phyloP scores from a whole-genome alignment of 2,329 filamentous ascomycete genomes.

The Aureobasidium sp. region DNA sequence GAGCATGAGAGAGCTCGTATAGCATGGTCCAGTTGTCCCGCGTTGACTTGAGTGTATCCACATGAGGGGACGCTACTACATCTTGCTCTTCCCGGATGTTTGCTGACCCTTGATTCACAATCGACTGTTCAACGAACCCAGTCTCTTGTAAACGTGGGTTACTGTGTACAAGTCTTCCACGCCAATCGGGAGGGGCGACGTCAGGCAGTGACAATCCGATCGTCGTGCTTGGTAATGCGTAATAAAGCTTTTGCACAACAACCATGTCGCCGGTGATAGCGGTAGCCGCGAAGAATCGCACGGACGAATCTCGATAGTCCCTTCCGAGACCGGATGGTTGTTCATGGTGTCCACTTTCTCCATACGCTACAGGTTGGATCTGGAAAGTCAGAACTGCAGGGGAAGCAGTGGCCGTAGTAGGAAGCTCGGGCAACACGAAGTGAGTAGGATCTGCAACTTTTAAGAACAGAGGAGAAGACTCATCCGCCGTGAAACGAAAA shows the following conservation, averaged over 20 bases:
- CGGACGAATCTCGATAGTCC: background rate
- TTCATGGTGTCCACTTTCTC: slow-evolving; percentile 6
- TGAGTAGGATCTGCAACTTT: slow-evolving; percentile 22
- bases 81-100: background rate
- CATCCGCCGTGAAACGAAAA: slow-evolving; percentile 20
- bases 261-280: slow-evolving; percentile 13
- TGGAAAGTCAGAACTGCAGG: background rate
- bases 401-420: background rate
- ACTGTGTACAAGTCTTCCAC: slow-evolving; percentile 12
- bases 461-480: slow-evolving; percentile 14
- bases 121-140: slow-evolving; percentile 15
- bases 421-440: slow-evolving; percentile 17
- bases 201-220: background rate
- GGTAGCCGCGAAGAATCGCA: slow-evolving; percentile 15
- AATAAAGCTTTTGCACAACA: slow-evolving; percentile 12
- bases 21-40: slow-evolving; percentile 1
- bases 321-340: slow-evolving; percentile 4
- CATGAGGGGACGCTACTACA: background rate
- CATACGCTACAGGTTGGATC: slow-evolving; percentile 8
- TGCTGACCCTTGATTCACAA: background rate
- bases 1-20: slow-evolving; percentile 11
- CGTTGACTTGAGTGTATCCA: background rate
- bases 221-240: background rate
- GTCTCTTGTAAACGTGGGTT: slow-evolving; percentile 12
- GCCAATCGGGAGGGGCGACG: slow-evolving; percentile 18